Percentiles rank a stretch among this genome's conserved stretches.
These are phyloP conservation scores for Alliaria petiolata DNA, from an alignment of 345 rosid species.

Conservation along the genomic window DNA sequence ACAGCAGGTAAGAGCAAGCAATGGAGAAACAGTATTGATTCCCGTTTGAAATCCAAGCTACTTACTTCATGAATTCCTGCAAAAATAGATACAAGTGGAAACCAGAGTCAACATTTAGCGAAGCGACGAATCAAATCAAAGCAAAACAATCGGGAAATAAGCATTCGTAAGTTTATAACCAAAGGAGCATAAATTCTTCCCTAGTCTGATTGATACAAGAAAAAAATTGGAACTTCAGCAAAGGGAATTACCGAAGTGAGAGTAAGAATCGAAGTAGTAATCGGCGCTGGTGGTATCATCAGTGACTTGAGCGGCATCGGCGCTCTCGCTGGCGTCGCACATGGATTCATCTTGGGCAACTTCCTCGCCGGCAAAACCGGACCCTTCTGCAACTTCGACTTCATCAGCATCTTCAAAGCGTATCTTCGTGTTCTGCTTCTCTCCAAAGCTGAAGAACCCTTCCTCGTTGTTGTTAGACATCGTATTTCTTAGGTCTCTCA, in stretches of 20 bases:
- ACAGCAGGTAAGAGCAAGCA: no score
- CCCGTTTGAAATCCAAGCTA: constrained; percentile 24
- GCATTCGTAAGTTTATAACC: not conserved
- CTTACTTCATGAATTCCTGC: constrained; percentile 99
- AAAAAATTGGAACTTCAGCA: not conserved
- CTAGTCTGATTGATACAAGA: not conserved
- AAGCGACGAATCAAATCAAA: not conserved
- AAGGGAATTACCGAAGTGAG: constrained; percentile 77
- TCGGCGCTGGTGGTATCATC: constrained; percentile 94
- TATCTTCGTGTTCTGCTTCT: constrained; percentile 39
- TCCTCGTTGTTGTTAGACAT: constrained; percentile 41
- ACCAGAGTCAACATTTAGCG: constrained; percentile 1
- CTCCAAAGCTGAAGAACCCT: constrained; percentile 17
- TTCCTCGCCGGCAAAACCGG: constrained; percentile 33
- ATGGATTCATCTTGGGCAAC: constrained; percentile 48
- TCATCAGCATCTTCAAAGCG: constrained; percentile 53
- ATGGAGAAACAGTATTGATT: not conserved
- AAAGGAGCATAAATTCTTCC: not conserved
- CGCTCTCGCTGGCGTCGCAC: constrained; percentile 44
- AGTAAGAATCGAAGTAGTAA: constrained; percentile 96
- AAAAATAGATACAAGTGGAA: constrained; percentile 22
- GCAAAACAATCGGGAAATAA: not conserved
- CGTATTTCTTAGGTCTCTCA: not conserved
- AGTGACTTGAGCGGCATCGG: constrained; percentile 29
- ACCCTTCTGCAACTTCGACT: constrained; percentile 37